Evolutionary conservation across 2,329 filamentous ascomycete genomes (phyloP).

Genomic region (Ascochyta rabiei): DNA sequence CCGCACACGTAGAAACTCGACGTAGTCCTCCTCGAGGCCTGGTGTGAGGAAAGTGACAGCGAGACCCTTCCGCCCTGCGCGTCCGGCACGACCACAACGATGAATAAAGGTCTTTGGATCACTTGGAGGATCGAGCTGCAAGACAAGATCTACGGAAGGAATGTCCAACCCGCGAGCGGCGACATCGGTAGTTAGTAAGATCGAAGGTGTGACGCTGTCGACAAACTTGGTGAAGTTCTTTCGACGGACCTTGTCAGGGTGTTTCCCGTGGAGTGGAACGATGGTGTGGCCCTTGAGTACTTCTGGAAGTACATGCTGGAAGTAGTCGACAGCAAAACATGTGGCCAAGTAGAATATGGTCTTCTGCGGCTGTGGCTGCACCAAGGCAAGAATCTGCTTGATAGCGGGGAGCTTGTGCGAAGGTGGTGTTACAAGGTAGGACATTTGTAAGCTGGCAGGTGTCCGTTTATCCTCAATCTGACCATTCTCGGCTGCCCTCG

Average conservation of each 20-base stretch:
- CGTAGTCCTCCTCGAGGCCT: conserved; percentile 85
- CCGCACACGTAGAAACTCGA: conserved; percentile 82
- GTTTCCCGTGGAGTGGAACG: conserved; percentile 88
- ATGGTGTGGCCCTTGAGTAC: conserved; percentile 74
- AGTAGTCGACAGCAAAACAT: conserved; percentile 94
- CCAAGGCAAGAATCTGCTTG: conserved; percentile 68
- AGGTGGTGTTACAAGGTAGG: conserved; percentile 76
- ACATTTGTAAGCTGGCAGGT: conserved; percentile 90
- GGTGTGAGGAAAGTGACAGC: conserved; percentile 86
- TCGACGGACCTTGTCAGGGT: conserved; percentile 82
- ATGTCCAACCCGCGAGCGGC: conserved; percentile 91
- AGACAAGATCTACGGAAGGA: conserved; percentile 86
- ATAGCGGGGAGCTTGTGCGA: conserved; percentile 81
- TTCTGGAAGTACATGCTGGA: conserved; percentile 76
- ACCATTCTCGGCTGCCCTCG: conserved; percentile 50
- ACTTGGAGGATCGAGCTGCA: conserved; percentile 83
- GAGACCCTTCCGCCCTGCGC: conserved; percentile 73
- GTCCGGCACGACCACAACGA: conserved; percentile 67
- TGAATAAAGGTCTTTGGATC: conserved; percentile 85
- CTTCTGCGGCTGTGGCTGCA: conserved; percentile 79
- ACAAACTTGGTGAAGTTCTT: conserved; percentile 86
- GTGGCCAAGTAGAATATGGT: conserved; percentile 93
- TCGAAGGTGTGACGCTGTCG: conserved; percentile 73
- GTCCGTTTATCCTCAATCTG: conserved; percentile 84
- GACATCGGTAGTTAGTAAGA: conserved; percentile 91